A percentile compares a stretch with the other conserved stretches of the same genome.
Evolutionary conservation across 1,139 yeast species (phyloP).

Genomic region (Hemisphaericaspora subhashii): DNA sequence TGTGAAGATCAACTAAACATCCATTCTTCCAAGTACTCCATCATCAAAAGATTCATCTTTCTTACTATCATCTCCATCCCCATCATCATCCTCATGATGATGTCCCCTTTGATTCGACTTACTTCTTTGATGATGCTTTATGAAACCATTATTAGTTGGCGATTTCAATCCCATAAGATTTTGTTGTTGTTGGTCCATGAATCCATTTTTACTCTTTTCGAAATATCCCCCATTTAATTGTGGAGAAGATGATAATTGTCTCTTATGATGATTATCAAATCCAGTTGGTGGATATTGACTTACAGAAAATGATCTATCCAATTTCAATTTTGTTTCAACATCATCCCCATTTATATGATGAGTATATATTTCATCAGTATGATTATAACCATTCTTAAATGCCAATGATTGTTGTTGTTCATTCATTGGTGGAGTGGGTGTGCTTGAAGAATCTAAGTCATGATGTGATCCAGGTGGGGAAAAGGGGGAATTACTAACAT

Average conservation of each 20-base stretch:
- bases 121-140: slow-evolving; percentile 3
- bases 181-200: no score
- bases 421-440: slow-evolving; percentile 13
- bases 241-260: slow-evolving; percentile 9
- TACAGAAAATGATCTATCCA: slow-evolving; percentile 17
- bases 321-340: slow-evolving; percentile 7
- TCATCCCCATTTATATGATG: no score
- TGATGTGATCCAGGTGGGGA: slow-evolving; percentile 9
- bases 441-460: slow-evolving; percentile 5
- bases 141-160: slow-evolving; percentile 7
- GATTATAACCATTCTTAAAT: slow-evolving; percentile 7
- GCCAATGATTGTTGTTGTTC: slow-evolving; percentile 3
- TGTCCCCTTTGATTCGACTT: slow-evolving; percentile 1
- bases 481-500: slow-evolving; percentile 8
- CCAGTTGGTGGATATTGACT: slow-evolving; percentile 21
- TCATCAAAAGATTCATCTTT: slow-evolving; percentile 13
- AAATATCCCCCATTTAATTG: slow-evolving; percentile 15
- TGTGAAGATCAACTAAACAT: slow-evolving; percentile 9
- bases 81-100: slow-evolving; percentile 6
- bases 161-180: slow-evolving; percentile 12
- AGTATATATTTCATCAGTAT: slow-evolving; percentile 5
- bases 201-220: slow-evolving; percentile 8
- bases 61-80: slow-evolving; percentile 6
- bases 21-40: slow-evolving; percentile 19
- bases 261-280: background rate